These are phyloP conservation scores for Mucor lusitanicus DNA, from an alignment of 371 early-diverging fungal species.

Conservation along the genomic window DNA sequence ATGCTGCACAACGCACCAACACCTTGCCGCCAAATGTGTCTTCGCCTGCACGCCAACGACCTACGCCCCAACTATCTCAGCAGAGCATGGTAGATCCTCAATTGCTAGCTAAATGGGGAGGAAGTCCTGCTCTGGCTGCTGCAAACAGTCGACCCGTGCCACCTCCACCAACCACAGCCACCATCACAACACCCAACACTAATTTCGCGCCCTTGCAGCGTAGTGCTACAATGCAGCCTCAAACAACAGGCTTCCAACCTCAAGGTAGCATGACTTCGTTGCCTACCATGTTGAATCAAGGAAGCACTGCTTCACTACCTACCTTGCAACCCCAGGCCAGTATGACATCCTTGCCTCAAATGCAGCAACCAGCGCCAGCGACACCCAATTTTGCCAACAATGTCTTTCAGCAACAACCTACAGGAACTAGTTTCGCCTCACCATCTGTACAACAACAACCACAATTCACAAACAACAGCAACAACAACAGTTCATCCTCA, in stretches of 20 bases:
- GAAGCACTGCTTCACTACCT: background rate
- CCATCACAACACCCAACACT: constrained; percentile 4
- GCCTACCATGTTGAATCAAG: background rate
- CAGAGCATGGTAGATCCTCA: constrained; percentile 42
- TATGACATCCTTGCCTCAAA: background rate
- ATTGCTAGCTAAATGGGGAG: constrained; percentile 39
- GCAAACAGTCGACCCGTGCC: constrained; percentile 15
- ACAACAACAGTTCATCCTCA: background rate
- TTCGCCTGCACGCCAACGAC: constrained; percentile 27
- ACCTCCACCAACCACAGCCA: constrained; percentile 12
- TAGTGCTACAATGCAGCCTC: constrained; percentile 5
- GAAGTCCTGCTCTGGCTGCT: constrained; percentile 17
- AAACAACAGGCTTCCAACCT: background rate
- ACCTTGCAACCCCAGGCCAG: background rate
- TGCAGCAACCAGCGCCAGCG: background rate
- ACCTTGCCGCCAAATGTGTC: background rate
- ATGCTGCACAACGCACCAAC: background rate
- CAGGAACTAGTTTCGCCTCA: constrained; percentile 8
- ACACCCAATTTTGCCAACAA: background rate
- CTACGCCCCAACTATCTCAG: constrained; percentile 34
- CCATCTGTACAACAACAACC: constrained; percentile 16
- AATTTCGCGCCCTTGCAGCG: constrained; percentile 16
- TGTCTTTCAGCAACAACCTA: constrained; percentile 4
- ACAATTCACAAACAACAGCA: background rate
- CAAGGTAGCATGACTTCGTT: background rate